Conservation (phyloP, 2,329 filamentous ascomycete species). For the Cordyceps javanica region DNA sequence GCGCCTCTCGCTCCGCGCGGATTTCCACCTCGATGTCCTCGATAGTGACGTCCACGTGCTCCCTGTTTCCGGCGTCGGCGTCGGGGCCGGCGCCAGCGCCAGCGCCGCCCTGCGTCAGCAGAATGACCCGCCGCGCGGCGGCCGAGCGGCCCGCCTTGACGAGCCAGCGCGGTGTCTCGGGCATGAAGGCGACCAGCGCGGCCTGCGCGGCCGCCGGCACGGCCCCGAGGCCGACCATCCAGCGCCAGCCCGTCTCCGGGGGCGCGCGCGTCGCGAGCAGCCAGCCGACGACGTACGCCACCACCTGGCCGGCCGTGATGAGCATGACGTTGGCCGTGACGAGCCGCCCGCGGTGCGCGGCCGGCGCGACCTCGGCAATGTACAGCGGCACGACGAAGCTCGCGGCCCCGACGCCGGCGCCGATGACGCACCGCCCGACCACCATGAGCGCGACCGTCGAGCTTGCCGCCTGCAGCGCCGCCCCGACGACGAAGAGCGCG, state of each 20-base stretch:
- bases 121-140: slow-evolving; percentile 60
- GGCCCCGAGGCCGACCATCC: slow-evolving; percentile 85
- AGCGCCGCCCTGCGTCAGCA: slow-evolving; percentile 59
- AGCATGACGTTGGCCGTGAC: slow-evolving; percentile 79
- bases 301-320: slow-evolving; percentile 80
- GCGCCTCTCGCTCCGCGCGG: slow-evolving; percentile 56
- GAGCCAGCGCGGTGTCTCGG: slow-evolving; percentile 85
- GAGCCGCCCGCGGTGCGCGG: slow-evolving; percentile 67
- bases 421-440: slow-evolving; percentile 60
- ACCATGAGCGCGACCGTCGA: slow-evolving; percentile 59
- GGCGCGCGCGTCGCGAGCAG: slow-evolving; percentile 53
- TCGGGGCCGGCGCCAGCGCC: too few relatives aligned
- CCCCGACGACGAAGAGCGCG: slow-evolving; percentile 61
- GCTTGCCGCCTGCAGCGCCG: slow-evolving; percentile 56
- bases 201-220: slow-evolving; percentile 69
- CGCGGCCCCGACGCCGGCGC: slow-evolving; percentile 66
- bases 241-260: slow-evolving; percentile 65
- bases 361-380: slow-evolving; percentile 79
- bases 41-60: slow-evolving; percentile 54
- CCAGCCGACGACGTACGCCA: slow-evolving; percentile 84
- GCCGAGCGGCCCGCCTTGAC: slow-evolving; percentile 59
- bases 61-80: slow-evolving; percentile 33
- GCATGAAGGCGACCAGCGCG: slow-evolving; percentile 63
- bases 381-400: slow-evolving; percentile 83
- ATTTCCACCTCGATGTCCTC: slow-evolving; percentile 69